Conservation (phyloP, 225 moss, liverwort and hornwort genomes). For the Physcomitrellopsis africana region DNA sequence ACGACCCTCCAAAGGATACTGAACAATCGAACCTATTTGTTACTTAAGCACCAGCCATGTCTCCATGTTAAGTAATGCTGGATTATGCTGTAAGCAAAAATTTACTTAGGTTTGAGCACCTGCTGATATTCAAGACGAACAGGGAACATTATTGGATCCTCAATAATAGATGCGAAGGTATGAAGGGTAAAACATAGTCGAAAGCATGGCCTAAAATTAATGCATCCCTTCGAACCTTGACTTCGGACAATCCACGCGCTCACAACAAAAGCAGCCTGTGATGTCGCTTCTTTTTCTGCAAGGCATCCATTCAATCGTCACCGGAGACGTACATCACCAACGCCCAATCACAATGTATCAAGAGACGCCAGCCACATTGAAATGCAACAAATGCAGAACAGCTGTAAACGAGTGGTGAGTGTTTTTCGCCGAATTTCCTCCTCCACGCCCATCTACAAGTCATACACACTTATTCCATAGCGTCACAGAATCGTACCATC, state of each 20-base stretch:
- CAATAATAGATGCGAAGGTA: constrained; percentile 8
- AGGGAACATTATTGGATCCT: constrained; percentile 14
- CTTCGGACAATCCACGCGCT: constrained; percentile 11
- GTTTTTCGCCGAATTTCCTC: not conserved
- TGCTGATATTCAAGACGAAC: constrained; percentile 17
- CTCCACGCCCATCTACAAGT: not conserved
- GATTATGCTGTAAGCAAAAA: constrained; percentile 19
- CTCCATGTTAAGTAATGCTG: not conserved
- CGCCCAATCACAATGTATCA: constrained; percentile 4
- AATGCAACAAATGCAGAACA: not conserved
- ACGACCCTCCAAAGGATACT: constrained; percentile 13
- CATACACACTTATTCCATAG: constrained; percentile 5
- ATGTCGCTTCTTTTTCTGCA: constrained; percentile 31
- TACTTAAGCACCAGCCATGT: constrained; percentile 43
- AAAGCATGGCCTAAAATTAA: constrained; percentile 8
- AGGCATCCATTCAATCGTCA: constrained; percentile 18
- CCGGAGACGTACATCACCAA: not conserved
- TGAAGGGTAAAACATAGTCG: not conserved
- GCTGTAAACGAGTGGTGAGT: not conserved
- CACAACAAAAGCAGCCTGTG: constrained; percentile 26
- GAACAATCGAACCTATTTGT: constrained; percentile 4
- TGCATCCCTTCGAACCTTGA: constrained; percentile 10
- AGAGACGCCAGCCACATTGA: not conserved
- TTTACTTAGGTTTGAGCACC: not conserved
- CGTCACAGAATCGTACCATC: constrained; percentile 54